phyloP scores from a whole-genome alignment of 2,329 filamentous ascomycete genomes.

The Coniochaeta pulveracea region DNA sequence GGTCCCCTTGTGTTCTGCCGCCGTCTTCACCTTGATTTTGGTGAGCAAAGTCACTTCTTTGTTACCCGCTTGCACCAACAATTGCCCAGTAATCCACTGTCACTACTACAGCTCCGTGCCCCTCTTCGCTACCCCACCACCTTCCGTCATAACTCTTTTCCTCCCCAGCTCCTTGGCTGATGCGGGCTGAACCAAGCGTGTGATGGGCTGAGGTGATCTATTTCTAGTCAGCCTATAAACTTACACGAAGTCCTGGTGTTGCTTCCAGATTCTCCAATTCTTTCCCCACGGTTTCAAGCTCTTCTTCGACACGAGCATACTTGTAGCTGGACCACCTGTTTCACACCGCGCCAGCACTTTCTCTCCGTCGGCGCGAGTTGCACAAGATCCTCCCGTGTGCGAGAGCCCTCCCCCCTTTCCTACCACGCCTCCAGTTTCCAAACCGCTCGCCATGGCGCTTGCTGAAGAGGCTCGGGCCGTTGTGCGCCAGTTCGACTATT shows the following conservation, averaged over 20 bases:
- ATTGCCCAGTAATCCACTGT: not conserved
- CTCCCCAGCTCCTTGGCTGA: conserved; percentile 1
- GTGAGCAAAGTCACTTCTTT: conserved; percentile 14
- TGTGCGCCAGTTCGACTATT: conserved; percentile 77
- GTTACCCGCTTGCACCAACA: conserved; percentile 9
- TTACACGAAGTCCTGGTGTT: no score
- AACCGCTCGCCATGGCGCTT: conserved; percentile 48
- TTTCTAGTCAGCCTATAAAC: conserved; percentile 16
- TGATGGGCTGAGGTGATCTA: conserved; percentile 10
- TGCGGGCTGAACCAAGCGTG: conserved; percentile 3
- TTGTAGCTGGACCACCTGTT: conserved; percentile 18
- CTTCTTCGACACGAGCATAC: conserved; percentile 21
- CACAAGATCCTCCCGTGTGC: conserved; percentile 36
- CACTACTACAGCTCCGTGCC: not conserved
- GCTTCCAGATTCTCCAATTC: conserved; percentile 40
- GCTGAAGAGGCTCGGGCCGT: conserved; percentile 66
- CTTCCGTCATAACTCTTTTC: conserved; percentile 2
- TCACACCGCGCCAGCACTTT: conserved; percentile 22
- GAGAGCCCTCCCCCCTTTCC: conserved; percentile 43
- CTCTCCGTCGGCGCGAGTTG: conserved; percentile 27
- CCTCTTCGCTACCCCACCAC: not conserved
- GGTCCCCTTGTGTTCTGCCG: conserved; percentile 18
- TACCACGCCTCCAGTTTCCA: conserved; percentile 39
- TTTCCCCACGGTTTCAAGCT: conserved; percentile 38
- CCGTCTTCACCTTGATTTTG: conserved; percentile 17